Evolutionary conservation across 306 rosid species (phyloP), one percentile per base, ranked within the genome.

Genomic region (Clitoria ternatea): DNA sequence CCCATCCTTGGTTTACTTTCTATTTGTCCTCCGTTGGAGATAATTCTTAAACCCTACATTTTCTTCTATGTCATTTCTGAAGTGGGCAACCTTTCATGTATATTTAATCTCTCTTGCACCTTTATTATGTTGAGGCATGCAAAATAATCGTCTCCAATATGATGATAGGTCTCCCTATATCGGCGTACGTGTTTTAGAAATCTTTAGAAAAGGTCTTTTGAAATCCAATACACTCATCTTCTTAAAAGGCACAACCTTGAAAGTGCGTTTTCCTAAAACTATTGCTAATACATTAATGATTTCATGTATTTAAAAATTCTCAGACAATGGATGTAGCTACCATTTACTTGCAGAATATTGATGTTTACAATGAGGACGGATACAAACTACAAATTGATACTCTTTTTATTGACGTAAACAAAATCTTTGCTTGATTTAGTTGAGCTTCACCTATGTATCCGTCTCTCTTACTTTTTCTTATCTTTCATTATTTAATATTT

Each of bases 1-100:
- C 75, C 71, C 56, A 33, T 75, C 54, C 49, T 57, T 70, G 49
- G 66, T 22, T 66, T 7, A 49, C 69, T 35, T 47, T 66, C 70
- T 79, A 77, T 79, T 42, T 70, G 17, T 59, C 72, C 48, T 66
- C 74, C 55, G 43, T 45, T 70, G 81, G 72, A 68, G 57, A 77
- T 48, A 18, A 43, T 77, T 61, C 79, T 65, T 30, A 65, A 49
- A 67, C 79, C 70, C 61, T 60, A 56, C 26, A 18, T 22, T 3
- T 61, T 68, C 81, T 61, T 72, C 62, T 55, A 10, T 70, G 7
- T 61, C 39, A 48, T 66, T 61, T 75, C 49, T 75, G 43, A 14
- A 66, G 23, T 74, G 50, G 50, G 59, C 75, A 64, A 55, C 61
- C 22, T 81, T 72, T 14, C 45, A 48, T 83, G 80, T 55, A 65